These are phyloP conservation scores for Hippophae gyantsensis DNA, from an alignment of 306 rosid species.

Conservation along the genomic window DNA sequence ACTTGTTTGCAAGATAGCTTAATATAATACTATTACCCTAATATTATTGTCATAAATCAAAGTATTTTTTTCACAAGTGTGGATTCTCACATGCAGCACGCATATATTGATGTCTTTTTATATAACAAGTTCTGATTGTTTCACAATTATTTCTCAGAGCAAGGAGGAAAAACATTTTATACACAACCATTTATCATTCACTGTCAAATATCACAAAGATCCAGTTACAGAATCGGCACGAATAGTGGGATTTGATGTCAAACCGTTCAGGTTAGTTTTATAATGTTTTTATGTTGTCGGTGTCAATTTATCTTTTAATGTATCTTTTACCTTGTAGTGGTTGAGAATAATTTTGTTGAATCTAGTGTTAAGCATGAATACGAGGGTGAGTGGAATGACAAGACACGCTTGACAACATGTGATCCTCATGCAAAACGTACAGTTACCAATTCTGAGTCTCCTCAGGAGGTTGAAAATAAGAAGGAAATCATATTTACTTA, in stretches of 20 bases:
- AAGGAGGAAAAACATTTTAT: conserved; percentile 72
- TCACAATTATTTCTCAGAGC: conserved; percentile 35
- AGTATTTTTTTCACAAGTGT: no score
- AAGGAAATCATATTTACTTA: conserved; percentile 74
- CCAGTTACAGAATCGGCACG: conserved; percentile 54
- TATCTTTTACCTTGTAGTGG: conserved; percentile 8
- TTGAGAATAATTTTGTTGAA: conserved; percentile 16
- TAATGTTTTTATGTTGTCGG: conserved; percentile 7
- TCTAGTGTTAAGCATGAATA: conserved; percentile 66
- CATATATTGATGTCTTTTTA: neutral
- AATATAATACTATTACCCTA: no score
- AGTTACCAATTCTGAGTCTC: conserved; percentile 61
- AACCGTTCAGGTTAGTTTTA: conserved; percentile 58
- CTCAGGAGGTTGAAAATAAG: conserved; percentile 80
- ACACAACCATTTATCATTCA: conserved; percentile 70
- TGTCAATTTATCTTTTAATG: conserved; percentile 2
- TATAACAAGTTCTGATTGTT: conserved; percentile 10
- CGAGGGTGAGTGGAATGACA: conserved; percentile 57
- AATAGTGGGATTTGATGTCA: conserved; percentile 91
- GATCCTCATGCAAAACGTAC: conserved; percentile 65
- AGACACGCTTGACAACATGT: conserved; percentile 56
- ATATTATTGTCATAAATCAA: no score
- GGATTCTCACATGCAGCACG: no score
- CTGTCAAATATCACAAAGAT: conserved; percentile 72
- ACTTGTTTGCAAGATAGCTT: no score